Evolutionary conservation across 2,329 filamentous ascomycete species (phyloP).

Genomic region (Sporothrix pallida): DNA sequence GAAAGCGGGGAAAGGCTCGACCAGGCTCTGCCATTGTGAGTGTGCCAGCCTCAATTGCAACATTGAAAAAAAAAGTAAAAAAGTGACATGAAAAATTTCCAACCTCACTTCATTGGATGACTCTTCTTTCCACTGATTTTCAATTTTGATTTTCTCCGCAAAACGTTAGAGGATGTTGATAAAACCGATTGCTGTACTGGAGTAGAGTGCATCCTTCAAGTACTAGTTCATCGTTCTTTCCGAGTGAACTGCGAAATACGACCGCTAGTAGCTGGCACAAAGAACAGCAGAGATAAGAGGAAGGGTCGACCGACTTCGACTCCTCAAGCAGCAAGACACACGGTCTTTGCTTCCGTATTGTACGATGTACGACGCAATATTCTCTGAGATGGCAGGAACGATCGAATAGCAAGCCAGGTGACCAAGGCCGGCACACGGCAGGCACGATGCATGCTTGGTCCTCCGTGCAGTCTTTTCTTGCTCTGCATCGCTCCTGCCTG

Average conservation of each 20-base stretch:
- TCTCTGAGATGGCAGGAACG: not conserved
- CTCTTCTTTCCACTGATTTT: not conserved
- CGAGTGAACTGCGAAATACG: not conserved
- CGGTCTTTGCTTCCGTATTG: no score
- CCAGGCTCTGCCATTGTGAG: not conserved
- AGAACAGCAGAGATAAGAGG: not conserved
- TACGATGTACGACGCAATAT: not conserved
- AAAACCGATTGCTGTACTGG: not conserved
- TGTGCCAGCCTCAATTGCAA: slow-evolving; percentile 5
- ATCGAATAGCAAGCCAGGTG: not conserved
- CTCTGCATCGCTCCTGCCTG: not conserved
- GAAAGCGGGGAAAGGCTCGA: slow-evolving; percentile 14
- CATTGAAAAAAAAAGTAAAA: no score
- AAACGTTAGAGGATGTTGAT: not conserved
- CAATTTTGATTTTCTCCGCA: not conserved
- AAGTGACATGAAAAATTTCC: no score
- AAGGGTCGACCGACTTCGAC: not conserved
- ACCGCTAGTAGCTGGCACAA: not conserved
- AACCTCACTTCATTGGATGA: no score
- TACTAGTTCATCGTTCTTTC: not conserved
- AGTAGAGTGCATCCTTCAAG: not conserved
- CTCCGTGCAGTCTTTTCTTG: not conserved
- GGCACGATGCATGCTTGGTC: not conserved
- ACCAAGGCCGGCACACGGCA: slow-evolving; percentile 22
- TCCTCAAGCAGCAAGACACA: not conserved